A percentile compares a stretch with the other conserved stretches of the same genome.
phyloP scores from a whole-genome alignment of 2,329 filamentous ascomycete genomes.

The Clarireedia paspali region DNA sequence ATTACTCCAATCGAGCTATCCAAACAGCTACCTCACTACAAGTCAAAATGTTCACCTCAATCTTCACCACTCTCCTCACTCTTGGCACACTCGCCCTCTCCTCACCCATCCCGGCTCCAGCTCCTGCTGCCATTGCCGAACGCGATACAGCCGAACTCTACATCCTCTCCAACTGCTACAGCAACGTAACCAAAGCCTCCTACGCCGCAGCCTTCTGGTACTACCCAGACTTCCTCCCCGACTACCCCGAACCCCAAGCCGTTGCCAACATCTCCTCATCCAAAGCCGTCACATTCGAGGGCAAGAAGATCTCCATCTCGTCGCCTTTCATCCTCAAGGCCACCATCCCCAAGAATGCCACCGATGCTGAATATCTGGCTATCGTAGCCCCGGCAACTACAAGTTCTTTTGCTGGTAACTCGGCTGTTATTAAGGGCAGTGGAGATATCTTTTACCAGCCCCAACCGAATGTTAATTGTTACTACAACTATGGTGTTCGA shows the following conservation, averaged over 20 bases:
- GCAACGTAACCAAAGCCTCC: background rate
- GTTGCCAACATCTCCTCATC: background rate
- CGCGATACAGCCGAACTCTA: slow-evolving; percentile 4
- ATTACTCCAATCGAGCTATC: background rate
- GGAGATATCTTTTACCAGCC: background rate
- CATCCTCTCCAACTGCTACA: slow-evolving; percentile 7
- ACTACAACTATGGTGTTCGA: background rate
- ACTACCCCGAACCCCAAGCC: slow-evolving; percentile 1
- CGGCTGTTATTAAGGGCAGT: background rate
- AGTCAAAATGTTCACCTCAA: background rate
- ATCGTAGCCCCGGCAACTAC: slow-evolving; percentile 1
- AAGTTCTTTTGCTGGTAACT: background rate
- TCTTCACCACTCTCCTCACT: background rate
- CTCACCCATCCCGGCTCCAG: background rate
- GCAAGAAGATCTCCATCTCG: background rate
- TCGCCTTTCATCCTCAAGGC: background rate
- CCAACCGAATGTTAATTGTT: background rate
- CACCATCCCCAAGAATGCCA: background rate
- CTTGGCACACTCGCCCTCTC: background rate
- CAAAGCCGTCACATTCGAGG: background rate
- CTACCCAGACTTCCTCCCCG: slow-evolving; percentile 4
- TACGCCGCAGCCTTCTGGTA: slow-evolving; percentile 6
- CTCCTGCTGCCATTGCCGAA: background rate
- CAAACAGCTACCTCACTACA: background rate
- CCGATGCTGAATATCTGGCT: background rate